These are phyloP conservation scores for Tarenaya hassleriana DNA, from an alignment of 345 rosid genomes.

Conservation along the genomic window DNA sequence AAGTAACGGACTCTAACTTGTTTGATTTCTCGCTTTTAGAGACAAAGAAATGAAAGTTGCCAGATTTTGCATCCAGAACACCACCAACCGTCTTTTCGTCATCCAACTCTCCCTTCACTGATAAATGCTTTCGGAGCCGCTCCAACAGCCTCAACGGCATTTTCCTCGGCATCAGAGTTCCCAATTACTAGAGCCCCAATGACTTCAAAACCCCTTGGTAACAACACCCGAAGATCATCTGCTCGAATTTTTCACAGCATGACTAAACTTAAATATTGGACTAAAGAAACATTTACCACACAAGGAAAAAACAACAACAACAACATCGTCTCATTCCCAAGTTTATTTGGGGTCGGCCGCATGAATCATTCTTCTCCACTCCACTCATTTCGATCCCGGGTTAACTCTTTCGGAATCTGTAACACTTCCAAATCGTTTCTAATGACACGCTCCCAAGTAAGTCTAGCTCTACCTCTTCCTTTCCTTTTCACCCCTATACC, in stretches of 20 bases:
- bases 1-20: slow-evolving; percentile 39
- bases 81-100: slow-evolving; percentile 51
- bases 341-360: no score
- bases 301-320: no score
- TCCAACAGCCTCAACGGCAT: slow-evolving; percentile 44
- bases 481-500: no score
- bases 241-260: slow-evolving; percentile 24
- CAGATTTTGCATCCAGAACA: slow-evolving; percentile 38
- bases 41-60: slow-evolving; percentile 46
- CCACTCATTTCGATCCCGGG: no score
- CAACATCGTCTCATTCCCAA: no score
- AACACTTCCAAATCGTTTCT: no score
- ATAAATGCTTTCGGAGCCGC: slow-evolving; percentile 47
- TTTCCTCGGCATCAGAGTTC: slow-evolving; percentile 35
- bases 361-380: no score
- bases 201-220: slow-evolving; percentile 63
- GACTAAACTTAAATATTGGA: neutral
- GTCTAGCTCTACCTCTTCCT: no score
- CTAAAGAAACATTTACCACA: slow-evolving; percentile 9
- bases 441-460: no score
- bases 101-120: slow-evolving; percentile 32
- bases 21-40: slow-evolving; percentile 34
- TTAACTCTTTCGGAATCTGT: no score
- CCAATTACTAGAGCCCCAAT: slow-evolving; percentile 60
- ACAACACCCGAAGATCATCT: slow-evolving; percentile 63